These are phyloP conservation scores for Rhizopogon rudus DNA, from an alignment of 768 basidiomycete species.

Conservation along the genomic window DNA sequence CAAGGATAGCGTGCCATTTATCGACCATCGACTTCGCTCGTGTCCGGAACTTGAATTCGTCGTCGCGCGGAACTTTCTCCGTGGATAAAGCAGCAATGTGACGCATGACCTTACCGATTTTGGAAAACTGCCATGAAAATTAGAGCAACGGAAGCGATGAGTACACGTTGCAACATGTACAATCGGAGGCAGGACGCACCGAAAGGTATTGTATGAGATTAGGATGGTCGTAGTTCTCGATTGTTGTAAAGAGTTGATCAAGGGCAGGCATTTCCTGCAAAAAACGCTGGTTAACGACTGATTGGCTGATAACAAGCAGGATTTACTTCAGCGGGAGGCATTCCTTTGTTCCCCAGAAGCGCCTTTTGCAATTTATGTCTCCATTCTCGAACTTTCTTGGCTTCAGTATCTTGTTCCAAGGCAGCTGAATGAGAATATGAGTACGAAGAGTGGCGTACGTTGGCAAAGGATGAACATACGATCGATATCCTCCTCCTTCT, in stretches of 20 bases:
- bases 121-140: slow-evolving; percentile 30
- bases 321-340: slow-evolving; percentile 63
- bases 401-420: slow-evolving; percentile 54
- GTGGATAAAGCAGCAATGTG: slow-evolving; percentile 45
- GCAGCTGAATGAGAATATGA: slow-evolving; percentile 28
- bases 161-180: slow-evolving; percentile 8
- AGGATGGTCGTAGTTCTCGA: slow-evolving; percentile 74
- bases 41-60: slow-evolving; percentile 48
- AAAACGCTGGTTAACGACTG: slow-evolving; percentile 5
- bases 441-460: not conserved
- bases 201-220: slow-evolving; percentile 67
- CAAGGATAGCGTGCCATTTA: slow-evolving; percentile 38
- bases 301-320: slow-evolving; percentile 1
- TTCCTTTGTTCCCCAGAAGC: slow-evolving; percentile 61
- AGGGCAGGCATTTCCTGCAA: slow-evolving; percentile 71
- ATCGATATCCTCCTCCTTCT: slow-evolving; percentile 59
- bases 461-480: slow-evolving; percentile 32
- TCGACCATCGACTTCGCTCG: slow-evolving; percentile 44
- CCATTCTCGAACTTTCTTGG: slow-evolving; percentile 82
- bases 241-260: slow-evolving; percentile 67
- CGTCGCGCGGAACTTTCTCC: slow-evolving; percentile 43
- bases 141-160: slow-evolving; percentile 3
- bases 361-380: slow-evolving; percentile 88
- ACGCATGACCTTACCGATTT: slow-evolving; percentile 58
- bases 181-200: slow-evolving; percentile 28